Percentiles rank a stretch among this genome's conserved stretches.
Evolutionary conservation across 768 basidiomycete species (phyloP).

Genomic region (Boletus pseudo-olivaceus): DNA sequence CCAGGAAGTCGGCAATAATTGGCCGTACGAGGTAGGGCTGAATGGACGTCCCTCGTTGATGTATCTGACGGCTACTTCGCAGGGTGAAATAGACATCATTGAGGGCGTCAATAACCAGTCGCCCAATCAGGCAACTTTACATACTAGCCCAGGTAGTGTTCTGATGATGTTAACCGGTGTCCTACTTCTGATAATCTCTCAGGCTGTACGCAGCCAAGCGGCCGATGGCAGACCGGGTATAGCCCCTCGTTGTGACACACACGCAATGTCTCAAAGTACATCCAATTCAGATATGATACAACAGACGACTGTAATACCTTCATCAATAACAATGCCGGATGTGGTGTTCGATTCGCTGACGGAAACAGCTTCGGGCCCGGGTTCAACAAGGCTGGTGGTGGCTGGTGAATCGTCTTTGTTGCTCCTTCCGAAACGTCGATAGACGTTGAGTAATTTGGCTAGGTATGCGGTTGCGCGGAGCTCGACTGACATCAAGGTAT

Average conservation of each 20-base stretch:
- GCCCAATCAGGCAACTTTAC: background rate
- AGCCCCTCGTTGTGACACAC: background rate
- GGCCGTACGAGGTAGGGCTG: background rate
- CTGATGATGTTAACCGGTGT: background rate
- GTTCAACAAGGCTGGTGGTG: background rate
- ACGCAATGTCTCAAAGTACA: background rate
- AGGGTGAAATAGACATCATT: background rate
- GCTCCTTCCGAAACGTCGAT: background rate
- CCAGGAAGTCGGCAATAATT: background rate
- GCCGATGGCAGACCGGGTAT: background rate
- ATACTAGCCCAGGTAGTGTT: background rate
- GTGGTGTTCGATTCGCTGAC: background rate
- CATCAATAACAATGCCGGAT: background rate
- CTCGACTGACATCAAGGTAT: background rate
- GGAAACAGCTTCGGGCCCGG: background rate
- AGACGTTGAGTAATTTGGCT: background rate
- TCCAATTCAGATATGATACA: background rate
- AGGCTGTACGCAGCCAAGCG: background rate
- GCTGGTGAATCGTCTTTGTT: background rate
- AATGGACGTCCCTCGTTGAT: background rate
- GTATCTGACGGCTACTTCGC: background rate
- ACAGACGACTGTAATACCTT: background rate
- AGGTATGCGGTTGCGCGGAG: background rate
- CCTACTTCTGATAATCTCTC: background rate
- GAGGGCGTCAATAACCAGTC: background rate